Percentiles rank a stretch among this genome's conserved stretches.
Conservation (phyloP, 805 yeast species). For the Candida tammaniensis region DNA sequence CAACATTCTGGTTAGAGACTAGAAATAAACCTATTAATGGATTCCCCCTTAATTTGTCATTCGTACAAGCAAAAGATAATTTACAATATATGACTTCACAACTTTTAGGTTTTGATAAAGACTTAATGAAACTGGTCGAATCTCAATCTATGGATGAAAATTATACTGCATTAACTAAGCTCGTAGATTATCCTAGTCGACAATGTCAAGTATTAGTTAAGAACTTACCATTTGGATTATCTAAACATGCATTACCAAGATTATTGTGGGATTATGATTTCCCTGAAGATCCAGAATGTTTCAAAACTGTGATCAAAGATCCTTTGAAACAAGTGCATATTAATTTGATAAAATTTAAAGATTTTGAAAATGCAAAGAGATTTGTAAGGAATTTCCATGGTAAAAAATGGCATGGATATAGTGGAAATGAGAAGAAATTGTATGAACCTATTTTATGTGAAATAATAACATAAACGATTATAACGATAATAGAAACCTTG, state of each 20-base stretch:
- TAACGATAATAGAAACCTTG: not conserved
- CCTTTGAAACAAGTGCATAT: constrained; percentile 24
- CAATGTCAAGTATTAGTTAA: constrained; percentile 35
- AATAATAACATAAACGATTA: constrained; percentile 19
- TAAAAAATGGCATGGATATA: constrained; percentile 31
- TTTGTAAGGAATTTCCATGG: constrained; percentile 58
- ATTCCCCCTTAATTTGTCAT: constrained; percentile 41
- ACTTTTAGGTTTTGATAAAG: constrained; percentile 4
- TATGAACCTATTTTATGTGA: constrained; percentile 36
- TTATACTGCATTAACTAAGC: constrained; percentile 13
- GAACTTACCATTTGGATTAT: constrained; percentile 47
- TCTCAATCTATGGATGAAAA: constrained; percentile 6
- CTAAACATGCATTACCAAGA: constrained; percentile 32
- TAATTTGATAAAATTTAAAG: constrained; percentile 43
- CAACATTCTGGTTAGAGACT: constrained; percentile 51
- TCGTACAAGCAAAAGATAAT: constrained; percentile 25
- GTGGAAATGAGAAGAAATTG: constrained; percentile 22
- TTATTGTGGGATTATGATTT: constrained; percentile 52
- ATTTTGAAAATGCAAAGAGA: constrained; percentile 43
- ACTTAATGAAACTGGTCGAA: constrained; percentile 1
- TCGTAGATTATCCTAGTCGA: constrained; percentile 18
- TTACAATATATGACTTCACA: constrained; percentile 31
- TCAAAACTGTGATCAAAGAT: constrained; percentile 22
- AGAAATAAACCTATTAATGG: constrained; percentile 51
- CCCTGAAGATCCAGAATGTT: constrained; percentile 15